Evolutionary conservation across 2,329 filamentous ascomycete species (phyloP).

Genomic region (Thelonectria olida): DNA sequence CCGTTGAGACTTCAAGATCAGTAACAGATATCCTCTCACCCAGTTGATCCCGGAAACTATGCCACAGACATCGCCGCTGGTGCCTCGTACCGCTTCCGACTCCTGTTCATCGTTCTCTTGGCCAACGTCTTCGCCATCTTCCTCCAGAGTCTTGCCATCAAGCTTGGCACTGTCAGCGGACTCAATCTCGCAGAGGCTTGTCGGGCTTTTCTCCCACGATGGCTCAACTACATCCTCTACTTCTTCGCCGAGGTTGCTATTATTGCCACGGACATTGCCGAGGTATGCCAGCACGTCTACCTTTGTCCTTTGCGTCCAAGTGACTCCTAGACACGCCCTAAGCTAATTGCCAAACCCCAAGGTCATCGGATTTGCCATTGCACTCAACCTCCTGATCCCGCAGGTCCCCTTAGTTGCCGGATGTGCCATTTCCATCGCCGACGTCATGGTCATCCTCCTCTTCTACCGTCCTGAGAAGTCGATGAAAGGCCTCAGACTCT

Average conservation of each 20-base stretch:
- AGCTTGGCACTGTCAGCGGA: constrained; percentile 74
- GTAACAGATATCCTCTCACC: no score
- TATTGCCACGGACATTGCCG: constrained; percentile 76
- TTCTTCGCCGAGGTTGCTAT: constrained; percentile 72
- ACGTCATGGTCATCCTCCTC: constrained; percentile 73
- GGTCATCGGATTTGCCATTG: constrained; percentile 78
- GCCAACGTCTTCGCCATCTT: constrained; percentile 78
- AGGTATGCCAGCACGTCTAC: no score
- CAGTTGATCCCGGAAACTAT: constrained; percentile 74
- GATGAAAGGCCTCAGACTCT: constrained; percentile 68
- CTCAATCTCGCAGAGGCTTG: constrained; percentile 74
- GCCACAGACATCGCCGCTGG: constrained; percentile 76
- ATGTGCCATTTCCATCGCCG: constrained; percentile 73
- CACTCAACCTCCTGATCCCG: constrained; percentile 71
- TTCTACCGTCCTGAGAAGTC: constrained; percentile 70
- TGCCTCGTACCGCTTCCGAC: constrained; percentile 69
- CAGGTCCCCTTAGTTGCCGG: constrained; percentile 73
- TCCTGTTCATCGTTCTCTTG: constrained; percentile 75
- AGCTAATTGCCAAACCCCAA: no score
- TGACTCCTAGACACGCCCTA: no score
- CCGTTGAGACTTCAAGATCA: constrained; percentile 9
- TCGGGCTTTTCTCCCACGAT: constrained; percentile 70
- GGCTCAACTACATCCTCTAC: constrained; percentile 71
- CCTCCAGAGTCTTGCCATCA: constrained; percentile 73
- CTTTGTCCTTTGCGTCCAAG: no score